Conservation (phyloP, 208 protist genomes). For the Acanthamoeba lenticulata region DNA sequence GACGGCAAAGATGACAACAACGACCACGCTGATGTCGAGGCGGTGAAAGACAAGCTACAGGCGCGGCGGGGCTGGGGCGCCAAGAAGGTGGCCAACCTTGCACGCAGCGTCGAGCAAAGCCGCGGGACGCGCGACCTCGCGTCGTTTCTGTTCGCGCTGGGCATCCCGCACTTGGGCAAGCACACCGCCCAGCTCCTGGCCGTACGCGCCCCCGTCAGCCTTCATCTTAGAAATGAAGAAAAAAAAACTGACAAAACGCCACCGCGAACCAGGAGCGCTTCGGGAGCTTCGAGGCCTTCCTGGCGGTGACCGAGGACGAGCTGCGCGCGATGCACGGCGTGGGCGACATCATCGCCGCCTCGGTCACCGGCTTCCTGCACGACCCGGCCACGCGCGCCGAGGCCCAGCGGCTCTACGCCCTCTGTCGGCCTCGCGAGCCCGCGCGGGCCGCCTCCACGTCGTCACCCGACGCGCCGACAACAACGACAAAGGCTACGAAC, state of each 20-base stretch:
- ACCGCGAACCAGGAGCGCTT: neutral
- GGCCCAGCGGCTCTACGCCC: neutral
- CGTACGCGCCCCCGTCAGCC: neutral
- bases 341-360: neutral
- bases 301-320: neutral
- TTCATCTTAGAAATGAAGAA: too few species aligned
- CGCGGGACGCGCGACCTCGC: neutral
- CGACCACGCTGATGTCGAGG: neutral
- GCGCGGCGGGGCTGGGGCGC: constrained; percentile 57
- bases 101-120: constrained; percentile 66
- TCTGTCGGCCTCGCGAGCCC: neutral
- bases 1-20: neutral
- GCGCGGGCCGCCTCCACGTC: neutral
- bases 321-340: constrained; percentile 24
- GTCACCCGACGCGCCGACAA: neutral
- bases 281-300: neutral
- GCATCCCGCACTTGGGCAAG: constrained; percentile 74
- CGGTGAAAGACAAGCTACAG: neutral
- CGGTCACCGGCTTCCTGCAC: neutral
- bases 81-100: constrained; percentile 69
- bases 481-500: neutral
- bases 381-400: neutral
- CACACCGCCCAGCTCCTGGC: constrained; percentile 41
- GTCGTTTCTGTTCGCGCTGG: constrained; percentile 44
- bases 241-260: too few species aligned